Evolutionary conservation across 768 basidiomycete genomes (phyloP).

Genomic region (Termitomyces sp.): DNA sequence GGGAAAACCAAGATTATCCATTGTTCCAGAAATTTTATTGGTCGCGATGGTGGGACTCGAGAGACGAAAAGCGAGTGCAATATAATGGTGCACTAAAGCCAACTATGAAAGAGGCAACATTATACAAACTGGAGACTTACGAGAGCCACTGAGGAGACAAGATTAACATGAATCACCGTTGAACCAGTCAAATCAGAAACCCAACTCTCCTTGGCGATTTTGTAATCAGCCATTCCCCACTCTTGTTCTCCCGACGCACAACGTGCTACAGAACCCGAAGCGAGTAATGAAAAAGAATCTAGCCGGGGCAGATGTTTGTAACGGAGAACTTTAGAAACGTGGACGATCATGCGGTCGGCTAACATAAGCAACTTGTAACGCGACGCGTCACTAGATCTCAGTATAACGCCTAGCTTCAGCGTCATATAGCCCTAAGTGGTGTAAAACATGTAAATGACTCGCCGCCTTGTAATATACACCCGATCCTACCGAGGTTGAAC

Average conservation of each 20-base stretch:
- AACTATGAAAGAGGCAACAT: background rate
- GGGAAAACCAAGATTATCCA: constrained; percentile 69
- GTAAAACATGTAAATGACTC: background rate
- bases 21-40: constrained; percentile 40
- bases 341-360: background rate
- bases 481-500: background rate
- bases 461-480: background rate
- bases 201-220: constrained; percentile 75
- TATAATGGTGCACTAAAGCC: constrained; percentile 57
- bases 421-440: background rate
- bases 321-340: background rate
- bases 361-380: background rate
- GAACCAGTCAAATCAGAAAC: constrained; percentile 72
- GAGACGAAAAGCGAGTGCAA: constrained; percentile 59
- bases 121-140: constrained; percentile 17
- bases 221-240: constrained; percentile 41
- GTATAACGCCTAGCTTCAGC: too few relatives aligned
- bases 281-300: background rate
- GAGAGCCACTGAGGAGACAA: constrained; percentile 43
- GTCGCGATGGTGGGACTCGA: constrained; percentile 33
- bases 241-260: background rate
- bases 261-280: background rate
- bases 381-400: too few relatives aligned
- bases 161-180: constrained; percentile 60
- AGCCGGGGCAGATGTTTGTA: background rate